Evolutionary conservation across 306 rosid species (phyloP).

Genomic region (Cicer chorassanicum): DNA sequence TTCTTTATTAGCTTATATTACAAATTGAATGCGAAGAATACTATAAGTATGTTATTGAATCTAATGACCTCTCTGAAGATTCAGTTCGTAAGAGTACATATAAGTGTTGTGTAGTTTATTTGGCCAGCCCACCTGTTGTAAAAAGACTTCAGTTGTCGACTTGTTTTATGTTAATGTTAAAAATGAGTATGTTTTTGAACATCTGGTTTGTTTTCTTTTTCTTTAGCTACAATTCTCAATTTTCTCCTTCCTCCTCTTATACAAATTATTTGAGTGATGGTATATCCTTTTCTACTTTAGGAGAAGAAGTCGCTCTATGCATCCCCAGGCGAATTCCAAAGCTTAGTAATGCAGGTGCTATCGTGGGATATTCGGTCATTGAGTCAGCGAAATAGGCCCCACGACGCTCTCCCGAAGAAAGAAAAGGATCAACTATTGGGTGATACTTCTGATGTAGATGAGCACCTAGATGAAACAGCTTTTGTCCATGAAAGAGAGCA

Average conservation of each 20-base stretch:
- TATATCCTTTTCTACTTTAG: slow-evolving; percentile 48
- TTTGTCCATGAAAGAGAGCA: slow-evolving; percentile 41
- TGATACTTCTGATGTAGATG: slow-evolving; percentile 57
- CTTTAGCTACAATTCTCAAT: slow-evolving; percentile 23
- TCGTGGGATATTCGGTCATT: slow-evolving; percentile 93
- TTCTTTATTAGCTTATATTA: slow-evolving; percentile 2
- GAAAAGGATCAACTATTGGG: slow-evolving; percentile 43
- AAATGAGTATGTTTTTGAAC: neutral
- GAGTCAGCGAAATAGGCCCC: slow-evolving; percentile 79
- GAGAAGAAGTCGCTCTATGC: slow-evolving; percentile 76
- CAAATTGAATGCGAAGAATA: slow-evolving; percentile 10
- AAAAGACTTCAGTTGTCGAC: neutral
- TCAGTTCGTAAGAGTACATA: slow-evolving; percentile 4
- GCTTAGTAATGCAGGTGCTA: slow-evolving; percentile 80
- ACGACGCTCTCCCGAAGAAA: slow-evolving; percentile 42
- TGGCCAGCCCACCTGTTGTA: neutral
- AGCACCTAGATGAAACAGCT: slow-evolving; percentile 50
- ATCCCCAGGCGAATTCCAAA: slow-evolving; percentile 71
- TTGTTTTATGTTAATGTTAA: neutral
- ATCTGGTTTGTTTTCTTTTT: neutral
- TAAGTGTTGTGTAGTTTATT: neutral
- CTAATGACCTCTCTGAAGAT: neutral
- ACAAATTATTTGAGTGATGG: slow-evolving; percentile 24
- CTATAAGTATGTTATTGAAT: neutral
- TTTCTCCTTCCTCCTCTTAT: slow-evolving; percentile 23